Conservation (phyloP, 2,329 filamentous ascomycete species). For the Ophiostoma sp. region DNA sequence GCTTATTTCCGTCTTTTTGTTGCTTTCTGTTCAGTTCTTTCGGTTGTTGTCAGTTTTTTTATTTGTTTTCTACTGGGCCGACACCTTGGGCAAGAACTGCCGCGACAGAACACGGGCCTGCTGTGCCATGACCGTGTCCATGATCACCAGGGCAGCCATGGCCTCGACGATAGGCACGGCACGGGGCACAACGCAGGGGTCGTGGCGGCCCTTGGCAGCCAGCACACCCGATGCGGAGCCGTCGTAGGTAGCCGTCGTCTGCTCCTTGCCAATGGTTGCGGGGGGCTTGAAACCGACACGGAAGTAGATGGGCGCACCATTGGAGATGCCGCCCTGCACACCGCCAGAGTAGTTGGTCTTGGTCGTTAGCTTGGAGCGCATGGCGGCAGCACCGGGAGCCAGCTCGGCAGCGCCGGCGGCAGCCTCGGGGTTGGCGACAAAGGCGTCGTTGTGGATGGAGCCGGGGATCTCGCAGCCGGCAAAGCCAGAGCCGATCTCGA, state of each 20-base stretch:
- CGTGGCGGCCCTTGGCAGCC: constrained; percentile 88
- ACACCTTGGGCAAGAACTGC: constrained; percentile 38
- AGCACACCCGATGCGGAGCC: constrained; percentile 65
- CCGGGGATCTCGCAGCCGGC: constrained; percentile 79
- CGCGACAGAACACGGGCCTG: constrained; percentile 52
- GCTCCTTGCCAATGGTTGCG: constrained; percentile 85
- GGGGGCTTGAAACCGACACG: constrained; percentile 90
- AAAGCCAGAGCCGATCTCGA: constrained; percentile 93
- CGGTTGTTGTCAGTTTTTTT: neutral
- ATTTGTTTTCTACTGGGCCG: neutral
- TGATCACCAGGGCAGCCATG: constrained; percentile 83
- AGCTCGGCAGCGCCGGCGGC: constrained; percentile 43
- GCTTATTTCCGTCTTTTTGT: constrained; percentile 10
- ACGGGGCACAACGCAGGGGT: constrained; percentile 85
- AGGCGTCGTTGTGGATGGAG: constrained; percentile 87
- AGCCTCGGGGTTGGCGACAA: constrained; percentile 55
- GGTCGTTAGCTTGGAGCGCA: constrained; percentile 64
- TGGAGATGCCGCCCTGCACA: constrained; percentile 91
- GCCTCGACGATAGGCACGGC: constrained; percentile 85
- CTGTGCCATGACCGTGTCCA: constrained; percentile 83
- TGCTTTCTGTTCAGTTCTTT: neutral
- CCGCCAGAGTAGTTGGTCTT: constrained; percentile 94
- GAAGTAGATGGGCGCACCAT: constrained; percentile 93
- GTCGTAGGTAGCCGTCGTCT: constrained; percentile 76
- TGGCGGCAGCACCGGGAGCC: constrained; percentile 43